Base-by-base conservation (phyloP, 371 early-diverging fungal genomes). In the Dichotomocladium elegans region DNA sequence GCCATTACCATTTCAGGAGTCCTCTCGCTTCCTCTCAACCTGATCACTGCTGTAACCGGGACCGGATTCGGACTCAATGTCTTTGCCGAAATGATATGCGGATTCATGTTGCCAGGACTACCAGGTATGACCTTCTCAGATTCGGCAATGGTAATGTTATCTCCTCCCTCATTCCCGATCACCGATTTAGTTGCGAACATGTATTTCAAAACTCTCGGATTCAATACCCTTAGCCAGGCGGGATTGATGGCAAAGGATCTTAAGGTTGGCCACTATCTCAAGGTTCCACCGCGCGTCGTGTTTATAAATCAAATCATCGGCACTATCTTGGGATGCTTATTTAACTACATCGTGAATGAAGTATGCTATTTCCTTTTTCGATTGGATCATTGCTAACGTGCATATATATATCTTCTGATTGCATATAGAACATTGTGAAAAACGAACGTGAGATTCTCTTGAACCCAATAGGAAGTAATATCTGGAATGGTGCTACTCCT, bases 211-310 rank as follows among this genome's bases (percentile, higher is more conserved):
- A 71, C 66, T 1, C 53, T 79, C 21, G 84, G 87, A 4, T 75
- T 68, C 49, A 79, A 75, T 43, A 77, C 83, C 3, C 54, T 83
- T 60, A 58, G 48, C 9, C 81, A 84, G 63, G 78, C 83, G 3
- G 70, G 80, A 26, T 15, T 56, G n/a, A 70, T 82, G 63, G 77
- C 78, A 0, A 51, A 55, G 11, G 86, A 87, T 60, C 77, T 85
- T 35, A 88, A 88, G 50, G 72, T 88, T 27, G 88, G 87, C 10
- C 82, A 86, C 33, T 89, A 89, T 59, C 82, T 89, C 69, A 89
- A 89, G 65, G 80, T 88, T 1, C 88, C 88, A 17, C 88, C 88
- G 3, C 72, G 85, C 10, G 45, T 68, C 26, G 62, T 83, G 50
- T 88, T 86, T 53, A 53, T 69, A 3, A 74, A 73, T 10, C 88